Evolutionary conservation across 1,284 basidiomycete species (phyloP), one percentile per base, ranked within the genome.

Genomic region (Pholiota adiposa): DNA sequence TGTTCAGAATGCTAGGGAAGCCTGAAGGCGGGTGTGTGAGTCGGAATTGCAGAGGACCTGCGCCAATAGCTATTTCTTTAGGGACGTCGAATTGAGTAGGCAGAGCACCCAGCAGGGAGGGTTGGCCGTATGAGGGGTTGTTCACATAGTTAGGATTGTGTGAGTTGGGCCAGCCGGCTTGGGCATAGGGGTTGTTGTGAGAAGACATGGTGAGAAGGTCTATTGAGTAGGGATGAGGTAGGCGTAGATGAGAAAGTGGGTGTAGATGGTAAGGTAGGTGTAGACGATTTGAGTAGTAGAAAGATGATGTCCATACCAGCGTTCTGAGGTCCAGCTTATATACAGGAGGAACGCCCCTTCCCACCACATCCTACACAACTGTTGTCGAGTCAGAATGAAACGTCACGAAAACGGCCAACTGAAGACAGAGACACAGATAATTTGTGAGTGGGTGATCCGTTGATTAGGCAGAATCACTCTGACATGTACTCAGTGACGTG

Each of bases 1-100:
- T 83, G 65, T 84, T 80, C 29, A 84, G 68, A n/a, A 85, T 74
- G 23, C 77, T 76, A 2, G 75, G 75, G 49, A 74, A 79, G 66
- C 44, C 44, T 12, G 23, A 16, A 12, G 44, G 75, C 29, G 78
- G 73, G 25, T 76, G 77, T n/a, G n/a, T n/a, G 71, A 84, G 80
- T 25, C 76, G 74, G 70, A 82, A 79, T 7, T 77, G 77, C 62
- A 78, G 66, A 60, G 73, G 74, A 54, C 74, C 70, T 23, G 69
- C 46, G 36, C 53, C 60, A 14, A 41, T n/a, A 7, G 44, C 48
- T 16, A 46, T 23, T 16, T 46, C 44, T 23, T n/a, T 46, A 31
- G 53, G 58, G 16, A 56, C 34, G 23, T 54, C 57, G 27, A 68
- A 46, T 25, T 27, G 58, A 21, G 60, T 67, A 1, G 72, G 71